phyloP scores from a whole-genome alignment of 2,329 filamentous ascomycete genomes.

The Scedosporium dehoogii region DNA sequence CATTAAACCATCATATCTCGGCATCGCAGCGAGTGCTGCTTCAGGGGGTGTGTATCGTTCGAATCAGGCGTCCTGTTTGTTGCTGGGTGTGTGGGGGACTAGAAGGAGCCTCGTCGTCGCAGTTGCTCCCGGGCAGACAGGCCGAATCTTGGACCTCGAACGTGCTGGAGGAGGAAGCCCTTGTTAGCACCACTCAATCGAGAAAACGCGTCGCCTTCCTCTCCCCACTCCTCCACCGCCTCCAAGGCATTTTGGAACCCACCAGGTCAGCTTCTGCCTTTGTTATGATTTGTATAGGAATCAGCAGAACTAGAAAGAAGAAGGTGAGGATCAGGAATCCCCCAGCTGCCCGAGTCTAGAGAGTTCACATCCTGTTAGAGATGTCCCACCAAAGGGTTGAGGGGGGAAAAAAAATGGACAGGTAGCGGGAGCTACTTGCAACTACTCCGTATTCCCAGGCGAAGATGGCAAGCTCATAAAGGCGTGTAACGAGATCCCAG shows the following conservation, averaged over 20 bases:
- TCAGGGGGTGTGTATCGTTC: slow-evolving; percentile 5
- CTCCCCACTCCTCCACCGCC: not conserved
- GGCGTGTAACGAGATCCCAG: slow-evolving; percentile 93
- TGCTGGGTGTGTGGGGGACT: slow-evolving; percentile 21
- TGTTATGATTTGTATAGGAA: slow-evolving; percentile 78
- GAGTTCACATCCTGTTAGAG: slow-evolving; percentile 1
- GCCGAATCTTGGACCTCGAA: slow-evolving; percentile 64
- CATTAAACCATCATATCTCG: slow-evolving; percentile 79
- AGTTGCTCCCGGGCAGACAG: slow-evolving; percentile 95
- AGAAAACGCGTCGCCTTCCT: not conserved
- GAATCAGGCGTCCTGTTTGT: not conserved
- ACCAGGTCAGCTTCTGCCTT: slow-evolving; percentile 72
- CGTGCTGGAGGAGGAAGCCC: slow-evolving; percentile 50
- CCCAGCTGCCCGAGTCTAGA: slow-evolving; percentile 71
- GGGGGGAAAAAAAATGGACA: not conserved
- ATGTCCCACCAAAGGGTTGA: not conserved
- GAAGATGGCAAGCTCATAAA: slow-evolving; percentile 95
- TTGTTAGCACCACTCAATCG: not conserved
- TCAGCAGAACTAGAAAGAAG: slow-evolving; percentile 72
- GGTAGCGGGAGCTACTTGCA: slow-evolving; percentile 41
- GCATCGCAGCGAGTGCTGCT: slow-evolving; percentile 41
- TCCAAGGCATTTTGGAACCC: slow-evolving; percentile 23
- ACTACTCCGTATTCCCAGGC: slow-evolving; percentile 98
- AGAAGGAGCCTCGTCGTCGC: slow-evolving; percentile 89
- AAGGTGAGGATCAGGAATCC: slow-evolving; percentile 75